Percentiles rank a stretch among this genome's conserved stretches.
These are phyloP conservation scores for Neonothopanus nambi DNA, from an alignment of 1,284 basidiomycete species.

Conservation along the genomic window DNA sequence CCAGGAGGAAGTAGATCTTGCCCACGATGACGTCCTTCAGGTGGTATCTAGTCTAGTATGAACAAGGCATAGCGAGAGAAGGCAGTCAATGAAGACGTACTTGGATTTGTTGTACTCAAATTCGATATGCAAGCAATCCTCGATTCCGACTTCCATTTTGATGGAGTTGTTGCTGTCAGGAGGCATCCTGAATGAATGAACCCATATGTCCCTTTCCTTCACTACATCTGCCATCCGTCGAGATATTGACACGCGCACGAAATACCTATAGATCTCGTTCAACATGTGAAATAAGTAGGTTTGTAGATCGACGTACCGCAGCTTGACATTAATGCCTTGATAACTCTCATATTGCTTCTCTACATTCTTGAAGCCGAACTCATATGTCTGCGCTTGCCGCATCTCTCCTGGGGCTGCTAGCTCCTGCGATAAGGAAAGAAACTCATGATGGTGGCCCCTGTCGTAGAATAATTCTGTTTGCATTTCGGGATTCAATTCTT, in stretches of 20 bases:
- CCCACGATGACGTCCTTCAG: slow-evolving; percentile 99
- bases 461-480: slow-evolving; percentile 90
- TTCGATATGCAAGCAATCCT: slow-evolving; percentile 98
- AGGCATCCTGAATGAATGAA: slow-evolving; percentile 97
- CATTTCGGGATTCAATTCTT: no score
- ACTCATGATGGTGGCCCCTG: slow-evolving; percentile 97
- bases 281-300: background rate
- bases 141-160: slow-evolving; percentile 99
- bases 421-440: slow-evolving; percentile 93
- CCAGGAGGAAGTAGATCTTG: slow-evolving; percentile 98
- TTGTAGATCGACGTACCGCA: slow-evolving; percentile 59
- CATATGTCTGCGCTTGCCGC: slow-evolving; percentile 91
- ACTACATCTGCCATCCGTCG: slow-evolving; percentile 89
- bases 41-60: slow-evolving; percentile 72
- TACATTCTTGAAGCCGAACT: slow-evolving; percentile 98
- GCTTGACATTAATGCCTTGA: slow-evolving; percentile 97
- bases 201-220: slow-evolving; percentile 96
- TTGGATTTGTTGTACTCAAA: slow-evolving; percentile 99
- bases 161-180: slow-evolving; percentile 97
- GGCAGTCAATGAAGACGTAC: slow-evolving; percentile 43
- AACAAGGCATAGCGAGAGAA: background rate
- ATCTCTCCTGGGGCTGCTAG: slow-evolving; percentile 93
- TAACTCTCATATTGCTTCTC: slow-evolving; percentile 99
- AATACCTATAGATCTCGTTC: slow-evolving; percentile 64
- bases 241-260: slow-evolving; percentile 89